Conservation (phyloP, 441 rosid genomes). For the Codiaeum variegatum region DNA sequence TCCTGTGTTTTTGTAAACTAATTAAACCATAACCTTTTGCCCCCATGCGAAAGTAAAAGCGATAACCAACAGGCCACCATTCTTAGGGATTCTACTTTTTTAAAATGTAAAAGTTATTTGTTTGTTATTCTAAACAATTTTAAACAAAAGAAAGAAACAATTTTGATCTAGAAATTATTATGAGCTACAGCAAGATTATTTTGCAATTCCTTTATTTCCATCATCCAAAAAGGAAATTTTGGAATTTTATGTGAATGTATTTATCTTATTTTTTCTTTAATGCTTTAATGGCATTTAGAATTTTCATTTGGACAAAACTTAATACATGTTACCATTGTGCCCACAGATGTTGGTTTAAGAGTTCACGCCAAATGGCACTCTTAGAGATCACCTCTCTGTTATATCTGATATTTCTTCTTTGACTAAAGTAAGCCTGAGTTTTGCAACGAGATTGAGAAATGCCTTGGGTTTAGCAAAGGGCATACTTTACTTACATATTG, state of each 20-base stretch:
- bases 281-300: background rate
- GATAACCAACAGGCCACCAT: background rate
- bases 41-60: background rate
- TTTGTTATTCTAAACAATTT: background rate
- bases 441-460: conserved; percentile 62
- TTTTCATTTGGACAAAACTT: conserved; percentile 14
- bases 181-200: background rate
- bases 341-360: conserved; percentile 92
- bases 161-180: background rate
- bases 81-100: background rate
- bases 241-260: background rate
- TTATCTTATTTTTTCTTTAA: background rate
- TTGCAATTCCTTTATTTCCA: background rate
- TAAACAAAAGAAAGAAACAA: background rate
- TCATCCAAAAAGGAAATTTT: background rate
- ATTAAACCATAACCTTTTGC: background rate
- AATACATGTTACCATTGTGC: conserved; percentile 1
- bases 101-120: background rate
- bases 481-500: conserved; percentile 80
- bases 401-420: conserved; percentile 16
- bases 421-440: conserved; percentile 45
- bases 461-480: conserved; percentile 87
- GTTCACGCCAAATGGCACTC: conserved; percentile 84
- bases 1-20: background rate
- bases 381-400: conserved; percentile 88